These are phyloP conservation scores for Artomyces pyxidatus DNA, from an alignment of 768 basidiomycete species.

Conservation along the genomic window DNA sequence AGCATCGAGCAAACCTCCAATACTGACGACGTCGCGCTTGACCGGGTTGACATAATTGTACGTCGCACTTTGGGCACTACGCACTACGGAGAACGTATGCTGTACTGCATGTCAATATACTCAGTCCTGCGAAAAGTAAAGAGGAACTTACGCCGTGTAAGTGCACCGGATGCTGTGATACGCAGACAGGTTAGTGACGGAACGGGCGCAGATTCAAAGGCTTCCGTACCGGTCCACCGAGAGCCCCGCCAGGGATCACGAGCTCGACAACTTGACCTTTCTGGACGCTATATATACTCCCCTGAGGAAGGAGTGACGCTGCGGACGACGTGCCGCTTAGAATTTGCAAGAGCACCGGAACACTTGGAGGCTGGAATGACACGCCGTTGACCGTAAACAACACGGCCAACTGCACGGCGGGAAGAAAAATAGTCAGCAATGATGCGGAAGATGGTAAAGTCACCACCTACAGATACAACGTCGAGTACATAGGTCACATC, in stretches of 20 bases:
- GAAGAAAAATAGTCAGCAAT: neutral
- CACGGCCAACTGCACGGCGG: too few relatives aligned
- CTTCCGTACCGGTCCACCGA: neutral
- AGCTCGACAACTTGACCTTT: neutral
- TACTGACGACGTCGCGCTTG: slow-evolving; percentile 35
- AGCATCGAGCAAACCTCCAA: slow-evolving; percentile 7
- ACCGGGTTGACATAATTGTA: slow-evolving; percentile 31
- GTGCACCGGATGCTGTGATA: slow-evolving; percentile 3
- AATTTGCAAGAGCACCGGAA: slow-evolving; percentile 43
- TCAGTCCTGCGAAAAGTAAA: neutral
- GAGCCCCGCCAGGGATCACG: neutral
- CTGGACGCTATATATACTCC: neutral
- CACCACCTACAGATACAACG: slow-evolving; percentile 3
- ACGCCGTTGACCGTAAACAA: slow-evolving; percentile 28
- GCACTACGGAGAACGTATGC: slow-evolving; percentile 17
- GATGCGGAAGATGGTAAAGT: neutral
- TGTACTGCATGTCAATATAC: neutral
- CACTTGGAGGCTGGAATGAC: slow-evolving; percentile 27
- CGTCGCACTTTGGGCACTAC: slow-evolving; percentile 8
- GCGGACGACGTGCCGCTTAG: slow-evolving; percentile 34
- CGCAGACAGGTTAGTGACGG: neutral
- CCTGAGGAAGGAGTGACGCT: slow-evolving; percentile 31
- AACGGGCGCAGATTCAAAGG: too few relatives aligned
- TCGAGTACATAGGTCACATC: slow-evolving; percentile 18
- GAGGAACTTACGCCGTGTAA: slow-evolving; percentile 6